Percentiles rank a stretch among this genome's conserved stretches.
phyloP scores from a whole-genome alignment of 2,329 filamentous ascomycete species.

The Bipolaris victoriae region DNA sequence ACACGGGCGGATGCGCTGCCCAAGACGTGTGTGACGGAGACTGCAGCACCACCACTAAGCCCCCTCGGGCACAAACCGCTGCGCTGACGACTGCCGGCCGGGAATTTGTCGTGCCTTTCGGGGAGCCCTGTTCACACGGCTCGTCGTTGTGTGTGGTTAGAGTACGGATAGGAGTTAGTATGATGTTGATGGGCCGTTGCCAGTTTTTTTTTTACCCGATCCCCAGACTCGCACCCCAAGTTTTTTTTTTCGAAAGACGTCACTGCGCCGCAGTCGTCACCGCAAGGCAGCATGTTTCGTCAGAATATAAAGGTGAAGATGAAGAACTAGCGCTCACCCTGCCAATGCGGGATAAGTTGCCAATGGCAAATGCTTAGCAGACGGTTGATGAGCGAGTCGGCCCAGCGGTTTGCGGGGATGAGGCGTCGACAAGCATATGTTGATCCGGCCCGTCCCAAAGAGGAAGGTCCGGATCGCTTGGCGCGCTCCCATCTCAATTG shows the following conservation, averaged over 20 bases:
- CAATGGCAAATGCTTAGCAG: conserved; percentile 15
- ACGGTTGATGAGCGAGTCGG: conserved; percentile 7
- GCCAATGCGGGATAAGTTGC: conserved; percentile 15
- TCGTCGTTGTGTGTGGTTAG: neutral
- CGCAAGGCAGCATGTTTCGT: neutral
- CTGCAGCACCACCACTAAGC: conserved; percentile 1
- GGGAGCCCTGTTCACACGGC: neutral
- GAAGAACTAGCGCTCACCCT: conserved; percentile 1
- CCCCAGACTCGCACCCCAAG: neutral
- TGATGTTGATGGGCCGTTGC: neutral
- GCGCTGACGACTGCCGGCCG: conserved; percentile 12
- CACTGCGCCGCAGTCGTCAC: neutral
- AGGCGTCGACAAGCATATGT: conserved; percentile 4
- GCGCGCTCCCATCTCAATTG: neutral
- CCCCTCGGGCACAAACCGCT: conserved; percentile 4
- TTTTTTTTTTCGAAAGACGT: neutral
- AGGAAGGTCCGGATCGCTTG: conserved; percentile 9
- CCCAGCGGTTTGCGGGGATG: conserved; percentile 10
- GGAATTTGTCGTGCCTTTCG: conserved; percentile 1
- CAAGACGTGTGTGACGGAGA: conserved; percentile 9
- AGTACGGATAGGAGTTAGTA: too few relatives aligned
- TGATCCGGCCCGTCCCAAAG: conserved; percentile 10
- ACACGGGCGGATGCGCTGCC: conserved; percentile 21
- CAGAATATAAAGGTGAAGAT: neutral
- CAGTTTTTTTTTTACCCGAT: neutral